Percentiles rank a stretch among this genome's conserved stretches.
These are phyloP conservation scores for Leccinum pallidistipes DNA, from an alignment of 1,284 basidiomycete genomes.

Conservation along the genomic window DNA sequence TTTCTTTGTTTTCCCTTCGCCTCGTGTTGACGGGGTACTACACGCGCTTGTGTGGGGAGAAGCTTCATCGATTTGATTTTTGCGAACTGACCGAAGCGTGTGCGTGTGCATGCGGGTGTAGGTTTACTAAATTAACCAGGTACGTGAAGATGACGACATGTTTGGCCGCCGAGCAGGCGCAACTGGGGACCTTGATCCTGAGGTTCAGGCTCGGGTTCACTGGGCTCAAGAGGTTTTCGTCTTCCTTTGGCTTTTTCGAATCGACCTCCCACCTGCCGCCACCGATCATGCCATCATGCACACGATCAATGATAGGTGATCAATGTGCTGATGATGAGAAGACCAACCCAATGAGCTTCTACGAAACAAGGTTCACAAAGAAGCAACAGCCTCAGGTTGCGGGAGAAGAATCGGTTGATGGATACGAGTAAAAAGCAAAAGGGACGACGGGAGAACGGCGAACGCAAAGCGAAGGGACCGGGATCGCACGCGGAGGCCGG, in stretches of 20 bases:
- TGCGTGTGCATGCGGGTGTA: neutral
- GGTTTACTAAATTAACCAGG: neutral
- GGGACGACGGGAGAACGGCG: neutral
- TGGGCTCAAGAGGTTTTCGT: neutral
- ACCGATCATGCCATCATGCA: neutral
- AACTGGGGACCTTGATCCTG: neutral
- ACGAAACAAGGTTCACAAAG: neutral
- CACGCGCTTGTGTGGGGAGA: slow-evolving; percentile 8
- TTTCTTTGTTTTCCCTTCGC: neutral
- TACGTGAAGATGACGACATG: slow-evolving; percentile 11
- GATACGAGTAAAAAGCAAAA: neutral
- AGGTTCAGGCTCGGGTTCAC: neutral
- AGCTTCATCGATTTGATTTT: slow-evolving; percentile 28
- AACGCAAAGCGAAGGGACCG: neutral
- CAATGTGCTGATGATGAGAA: neutral
- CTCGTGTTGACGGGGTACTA: neutral
- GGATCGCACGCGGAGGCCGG: neutral
- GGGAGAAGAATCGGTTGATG: neutral
- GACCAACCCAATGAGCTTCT: neutral
- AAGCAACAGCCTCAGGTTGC: neutral
- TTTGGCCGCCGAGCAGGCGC: neutral
- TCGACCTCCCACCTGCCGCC: neutral
- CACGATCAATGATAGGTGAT: neutral
- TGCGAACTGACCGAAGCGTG: slow-evolving; percentile 1
- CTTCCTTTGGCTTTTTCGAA: neutral